Base-by-base conservation (phyloP, 305 asterid genomes). In the Withania somnifera region DNA sequence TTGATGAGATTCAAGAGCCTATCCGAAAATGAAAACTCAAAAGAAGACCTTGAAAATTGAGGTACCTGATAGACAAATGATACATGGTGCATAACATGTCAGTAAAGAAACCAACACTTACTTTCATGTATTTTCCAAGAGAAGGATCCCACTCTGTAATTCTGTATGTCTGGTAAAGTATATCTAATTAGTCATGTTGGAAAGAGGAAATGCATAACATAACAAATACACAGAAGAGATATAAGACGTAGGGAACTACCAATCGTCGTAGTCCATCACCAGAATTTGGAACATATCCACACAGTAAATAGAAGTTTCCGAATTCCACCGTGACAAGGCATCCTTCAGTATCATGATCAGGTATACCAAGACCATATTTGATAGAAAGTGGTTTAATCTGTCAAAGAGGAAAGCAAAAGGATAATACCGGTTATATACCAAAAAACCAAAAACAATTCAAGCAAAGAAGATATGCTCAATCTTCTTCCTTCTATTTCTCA, bases 301-400 rank as follows among this genome's bases (percentile, higher is more conserved):
- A 80, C 87, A 96, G 86, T 81, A 96, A 86, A 86, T 89, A 94
- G 82, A 94, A 96, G 81, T 82, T 58, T 52, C 92, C 94, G 71
- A 93, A 96, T 80, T 96, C 99, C 84, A 90, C 90, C 0, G 98
- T 96, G 83, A 96, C 91, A 78, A 96, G 97, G 76, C 98, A 93
- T 51, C 99, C 98, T 92, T 96, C 99, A 50, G 93, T 82, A 83
- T 94, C 99, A 79, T 96, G 99, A 85, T 93, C 98, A 11, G 95
- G 77, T 81, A 92, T 89, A 83, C 98, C 98, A 67, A 94, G 87
- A 75, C 99, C 99, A 86, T 94, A 96, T 78, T 88, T 91, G 67
- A 94, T 97, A 84, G 98, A 92, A 82, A 85, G 85, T 77, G 99
- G 99, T 83, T 91, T 88, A 82, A 90, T 89, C 99, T 96, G 95